A percentile compares a stretch with the other conserved stretches of the same genome.
These are phyloP conservation scores for Achlya hypogyna DNA, from an alignment of 352 stramenopile species.

Conservation along the genomic window DNA sequence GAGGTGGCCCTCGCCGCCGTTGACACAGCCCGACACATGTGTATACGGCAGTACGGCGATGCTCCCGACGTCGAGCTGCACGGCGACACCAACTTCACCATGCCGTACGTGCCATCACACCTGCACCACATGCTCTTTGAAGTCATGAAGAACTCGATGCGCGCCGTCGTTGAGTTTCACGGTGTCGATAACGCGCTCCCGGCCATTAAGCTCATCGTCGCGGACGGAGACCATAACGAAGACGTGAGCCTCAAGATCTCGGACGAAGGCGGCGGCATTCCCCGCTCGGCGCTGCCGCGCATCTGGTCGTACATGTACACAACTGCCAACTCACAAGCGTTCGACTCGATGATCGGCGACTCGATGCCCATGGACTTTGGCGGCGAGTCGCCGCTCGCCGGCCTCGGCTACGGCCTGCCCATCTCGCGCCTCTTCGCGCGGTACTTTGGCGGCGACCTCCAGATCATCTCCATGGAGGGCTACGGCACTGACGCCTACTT, in stretches of 20 bases:
- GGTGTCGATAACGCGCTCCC: conserved; percentile 96
- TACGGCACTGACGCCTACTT: conserved; percentile 98
- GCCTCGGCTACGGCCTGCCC: conserved; percentile 95
- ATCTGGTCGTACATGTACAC: conserved; percentile 99
- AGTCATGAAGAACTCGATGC: conserved; percentile 99
- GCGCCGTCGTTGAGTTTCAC: conserved; percentile 97
- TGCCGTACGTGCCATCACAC: conserved; percentile 94
- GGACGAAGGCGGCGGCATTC: conserved; percentile 99
- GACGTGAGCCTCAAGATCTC: conserved; percentile 99
- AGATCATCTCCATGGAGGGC: conserved; percentile 99
- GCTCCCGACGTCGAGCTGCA: conserved; percentile 98
- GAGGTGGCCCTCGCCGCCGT: conserved; percentile 95
- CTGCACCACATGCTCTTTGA: conserved; percentile 99
- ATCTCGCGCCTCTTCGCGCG: conserved; percentile 95
- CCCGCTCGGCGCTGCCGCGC: conserved; percentile 93
- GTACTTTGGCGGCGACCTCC: conserved; percentile 99
- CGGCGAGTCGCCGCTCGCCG: conserved; percentile 86
- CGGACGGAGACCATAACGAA: conserved; percentile 98
- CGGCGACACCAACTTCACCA: conserved; percentile 96
- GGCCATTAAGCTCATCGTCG: conserved; percentile 99
- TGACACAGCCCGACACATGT: conserved; percentile 98
- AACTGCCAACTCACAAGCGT: conserved; percentile 93
- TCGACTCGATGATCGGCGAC: conserved; percentile 78
- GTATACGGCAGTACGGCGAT: conserved; percentile 97
- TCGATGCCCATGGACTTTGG: conserved; percentile 69